Percentiles rank a stretch among this genome's conserved stretches.
Conservation (phyloP, 2,329 filamentous ascomycete genomes). For the Rhytidhysteron rufulum region DNA sequence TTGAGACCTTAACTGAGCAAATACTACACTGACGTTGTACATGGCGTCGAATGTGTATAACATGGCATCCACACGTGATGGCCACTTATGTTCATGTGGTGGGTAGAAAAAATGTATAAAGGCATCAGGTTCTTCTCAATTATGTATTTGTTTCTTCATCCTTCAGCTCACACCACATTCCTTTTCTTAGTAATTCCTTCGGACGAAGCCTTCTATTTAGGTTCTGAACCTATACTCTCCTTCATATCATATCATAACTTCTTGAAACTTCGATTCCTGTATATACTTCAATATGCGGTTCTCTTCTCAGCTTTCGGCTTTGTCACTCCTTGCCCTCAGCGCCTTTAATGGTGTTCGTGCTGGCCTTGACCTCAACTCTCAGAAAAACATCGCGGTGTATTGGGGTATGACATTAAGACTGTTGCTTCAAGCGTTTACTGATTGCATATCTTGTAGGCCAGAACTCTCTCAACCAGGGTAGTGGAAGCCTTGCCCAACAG, state of each 20-base stretch:
- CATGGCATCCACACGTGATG: too few species aligned
- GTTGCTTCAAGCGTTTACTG: too few species aligned
- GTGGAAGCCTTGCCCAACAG: conserved; percentile 48
- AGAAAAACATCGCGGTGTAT: conserved; percentile 59
- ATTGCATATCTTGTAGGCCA: too few species aligned
- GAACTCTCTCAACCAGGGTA: conserved; percentile 54
- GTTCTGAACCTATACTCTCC: not conserved
- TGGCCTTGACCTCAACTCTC: conserved; percentile 15
- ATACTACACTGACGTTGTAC: not conserved
- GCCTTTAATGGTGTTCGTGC: conserved; percentile 8
- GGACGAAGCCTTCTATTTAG: not conserved
- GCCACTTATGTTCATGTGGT: too few species aligned
- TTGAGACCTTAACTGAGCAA: not conserved
- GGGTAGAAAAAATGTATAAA: too few species aligned
- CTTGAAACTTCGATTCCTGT: not conserved
- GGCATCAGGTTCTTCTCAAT: not conserved
- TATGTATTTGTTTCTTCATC: not conserved
- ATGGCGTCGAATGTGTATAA: not conserved
- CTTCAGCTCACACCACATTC: not conserved
- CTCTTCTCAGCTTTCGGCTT: not conserved
- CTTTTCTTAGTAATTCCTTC: too few species aligned
- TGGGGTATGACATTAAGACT: too few species aligned
- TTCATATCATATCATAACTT: not conserved
- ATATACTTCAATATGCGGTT: conserved; percentile 1
- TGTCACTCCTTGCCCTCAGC: conserved; percentile 4